Evolutionary conservation across 352 stramenopile species (phyloP), one percentile per base, ranked within the genome.

Genomic region (Phytopythium aichiense): DNA sequence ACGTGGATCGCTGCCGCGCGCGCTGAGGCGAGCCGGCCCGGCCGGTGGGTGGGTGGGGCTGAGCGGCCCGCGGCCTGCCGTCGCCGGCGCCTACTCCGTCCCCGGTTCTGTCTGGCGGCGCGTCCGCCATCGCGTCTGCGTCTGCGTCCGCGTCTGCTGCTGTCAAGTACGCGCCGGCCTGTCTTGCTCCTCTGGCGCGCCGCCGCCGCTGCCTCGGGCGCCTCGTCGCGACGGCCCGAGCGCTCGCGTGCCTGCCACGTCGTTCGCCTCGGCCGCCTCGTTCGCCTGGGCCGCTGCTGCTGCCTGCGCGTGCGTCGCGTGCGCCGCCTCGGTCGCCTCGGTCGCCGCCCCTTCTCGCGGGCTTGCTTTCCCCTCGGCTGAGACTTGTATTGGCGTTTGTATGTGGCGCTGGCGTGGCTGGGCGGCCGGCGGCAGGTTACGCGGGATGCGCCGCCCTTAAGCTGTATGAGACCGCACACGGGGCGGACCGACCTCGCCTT

Each of bases 31-130:
- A 58, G 65, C 23, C 42, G 42, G 31, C 33, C 53, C 58, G 69
- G 38, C 74, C 69, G 8, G 69, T 65, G 62, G 63, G 60, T 50
- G 57, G 58, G 25, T 69, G 78, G 43, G 80, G 69, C 60, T 80
- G 69, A 35, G 78, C 68, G 50, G 78, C 80, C 25, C 74, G 71
- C 35, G 74, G 74, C 56, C 60, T 48, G 11, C 63, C 13, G 6
- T 43, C 45, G 22, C 20, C 28, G 23, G 20, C 37, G 22, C 20
- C 23, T 6, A 18, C 6, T 23, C 33, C 33, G 5, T 11, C 37
- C 5, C 20, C 25, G 6, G 20, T 5, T 16, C 33, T 46, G 58
- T 15, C 46, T 6, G 31, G 43, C 42, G 56, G 31, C 20, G 57
- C 31, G 45, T 56, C 45, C 31, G 57, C 50, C 50, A 56, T 56